Base-by-base conservation (phyloP, 768 basidiomycete species). In the Tulasnella sp. region DNA sequence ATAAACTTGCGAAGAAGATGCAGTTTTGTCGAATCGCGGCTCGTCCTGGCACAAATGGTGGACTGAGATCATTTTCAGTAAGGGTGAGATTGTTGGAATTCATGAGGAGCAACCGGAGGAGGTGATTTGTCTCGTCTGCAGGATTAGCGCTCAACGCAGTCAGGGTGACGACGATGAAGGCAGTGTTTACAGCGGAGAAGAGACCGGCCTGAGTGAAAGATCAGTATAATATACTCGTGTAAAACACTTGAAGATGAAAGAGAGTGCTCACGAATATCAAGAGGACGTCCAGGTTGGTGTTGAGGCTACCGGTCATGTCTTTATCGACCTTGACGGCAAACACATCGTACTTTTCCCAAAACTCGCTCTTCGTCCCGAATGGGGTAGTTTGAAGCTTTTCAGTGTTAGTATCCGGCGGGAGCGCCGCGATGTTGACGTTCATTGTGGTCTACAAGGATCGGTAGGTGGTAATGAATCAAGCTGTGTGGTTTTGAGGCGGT, bases 1-100 rank as follows among this genome's bases (percentile, higher is more conserved):
- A 30, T 21, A 55, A 55, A n/a, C 53, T 55, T 17, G 53, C 53
- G 19, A 26, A 55, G 1, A 55, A 38, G 15, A 55, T n/a, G 53
- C 42, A 55, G 23, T 44, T 55, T 24, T n/a, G 26, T 4, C 29
- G 8, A 10, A 51, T 30, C 7, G 50, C 21, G 26, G 21, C 38
- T 3, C 29, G 38, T 13, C 23, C 26, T 9, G 50, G 27, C 29
- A 34, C 29, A 51, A 30, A 51, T 51, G 50, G 27, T 15, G 27
- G 50, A n/a, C n/a, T 30, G 9, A 51, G 23, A 19, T 51, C 50
- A 11, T 27, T 15, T n/a, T 17, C 29, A n/a, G 50, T 51, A 2
- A 51, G 50, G 10, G 27, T 51, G 26, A 9, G 29, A 15, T 51
- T 51, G 50, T 51, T 21, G 19, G 50, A 4, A 15, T 19, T 51